These are phyloP conservation scores for Rhynchospora breviuscula DNA, from an alignment of 176 grass and related monocot genomes.

Conservation along the genomic window DNA sequence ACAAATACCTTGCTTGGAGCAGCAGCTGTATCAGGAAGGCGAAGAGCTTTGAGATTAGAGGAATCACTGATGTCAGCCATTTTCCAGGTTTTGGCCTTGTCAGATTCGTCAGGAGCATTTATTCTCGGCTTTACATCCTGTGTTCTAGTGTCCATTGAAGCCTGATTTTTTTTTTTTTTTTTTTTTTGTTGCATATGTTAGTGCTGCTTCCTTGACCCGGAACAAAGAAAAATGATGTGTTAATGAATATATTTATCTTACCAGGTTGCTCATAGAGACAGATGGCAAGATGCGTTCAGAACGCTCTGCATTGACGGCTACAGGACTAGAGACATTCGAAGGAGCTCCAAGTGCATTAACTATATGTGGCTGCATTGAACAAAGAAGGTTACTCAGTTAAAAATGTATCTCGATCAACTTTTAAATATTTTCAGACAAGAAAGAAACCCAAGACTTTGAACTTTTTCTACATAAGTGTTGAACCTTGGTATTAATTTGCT, in stretches of 20 bases:
- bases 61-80: constrained; percentile 70
- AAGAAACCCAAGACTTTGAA: background rate
- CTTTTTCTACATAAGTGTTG: background rate
- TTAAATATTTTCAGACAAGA: background rate
- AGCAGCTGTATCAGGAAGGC: constrained; percentile 53
- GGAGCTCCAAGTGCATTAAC: constrained; percentile 59
- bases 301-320: constrained; percentile 68
- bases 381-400: constrained; percentile 21
- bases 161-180: constrained; percentile 42
- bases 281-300: constrained; percentile 72
- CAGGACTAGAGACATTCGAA: constrained; percentile 87
- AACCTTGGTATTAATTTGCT: constrained; percentile 85
- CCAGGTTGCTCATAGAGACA: constrained; percentile 87
- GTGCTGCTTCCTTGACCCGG: background rate
- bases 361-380: constrained; percentile 59
- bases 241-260: constrained; percentile 34
- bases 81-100: constrained; percentile 91
- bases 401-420: background rate
- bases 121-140: constrained; percentile 91
- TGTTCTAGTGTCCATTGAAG: constrained; percentile 71
- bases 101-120: constrained; percentile 52
- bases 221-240: background rate
- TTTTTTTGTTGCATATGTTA: background rate
- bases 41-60: constrained; percentile 69
- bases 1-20: constrained; percentile 66